Evolutionary conservation across 805 yeast species (phyloP).

Genomic region (Dipodascus albidus): DNA sequence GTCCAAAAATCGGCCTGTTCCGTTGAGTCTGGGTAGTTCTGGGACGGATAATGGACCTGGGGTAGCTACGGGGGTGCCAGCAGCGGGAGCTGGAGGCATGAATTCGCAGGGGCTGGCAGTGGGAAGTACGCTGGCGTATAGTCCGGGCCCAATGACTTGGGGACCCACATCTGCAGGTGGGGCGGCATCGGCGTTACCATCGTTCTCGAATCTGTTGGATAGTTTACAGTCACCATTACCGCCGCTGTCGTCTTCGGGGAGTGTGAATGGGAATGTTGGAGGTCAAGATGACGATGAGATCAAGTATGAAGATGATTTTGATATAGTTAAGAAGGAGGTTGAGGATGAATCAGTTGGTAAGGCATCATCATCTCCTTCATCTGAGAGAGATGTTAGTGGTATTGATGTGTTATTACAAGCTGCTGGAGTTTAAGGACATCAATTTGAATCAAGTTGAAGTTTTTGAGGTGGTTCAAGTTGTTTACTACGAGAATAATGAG

Average conservation of each 20-base stretch:
- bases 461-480: background rate
- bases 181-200: background rate
- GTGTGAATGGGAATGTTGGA: background rate
- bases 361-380: background rate
- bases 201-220: background rate
- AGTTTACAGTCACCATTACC: background rate
- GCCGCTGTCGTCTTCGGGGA: background rate
- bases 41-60: background rate
- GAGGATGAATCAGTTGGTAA: background rate
- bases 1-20: background rate
- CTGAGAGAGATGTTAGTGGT: conserved; percentile 7
- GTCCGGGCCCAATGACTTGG: conserved; percentile 1
- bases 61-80: background rate
- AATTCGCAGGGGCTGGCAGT: background rate
- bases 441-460: too few relatives aligned
- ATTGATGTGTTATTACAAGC: conserved; percentile 22
- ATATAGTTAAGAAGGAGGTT: background rate
- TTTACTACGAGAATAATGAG: background rate
- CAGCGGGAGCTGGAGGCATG: background rate
- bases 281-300: background rate
- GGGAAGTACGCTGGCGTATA: background rate
- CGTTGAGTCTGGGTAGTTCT: background rate
- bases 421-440: conserved; percentile 17
- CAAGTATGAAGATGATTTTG: background rate
- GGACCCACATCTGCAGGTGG: background rate